These are phyloP conservation scores for Coemansia sp. DNA, from an alignment of 192 early-diverging fungal species.

Conservation along the genomic window DNA sequence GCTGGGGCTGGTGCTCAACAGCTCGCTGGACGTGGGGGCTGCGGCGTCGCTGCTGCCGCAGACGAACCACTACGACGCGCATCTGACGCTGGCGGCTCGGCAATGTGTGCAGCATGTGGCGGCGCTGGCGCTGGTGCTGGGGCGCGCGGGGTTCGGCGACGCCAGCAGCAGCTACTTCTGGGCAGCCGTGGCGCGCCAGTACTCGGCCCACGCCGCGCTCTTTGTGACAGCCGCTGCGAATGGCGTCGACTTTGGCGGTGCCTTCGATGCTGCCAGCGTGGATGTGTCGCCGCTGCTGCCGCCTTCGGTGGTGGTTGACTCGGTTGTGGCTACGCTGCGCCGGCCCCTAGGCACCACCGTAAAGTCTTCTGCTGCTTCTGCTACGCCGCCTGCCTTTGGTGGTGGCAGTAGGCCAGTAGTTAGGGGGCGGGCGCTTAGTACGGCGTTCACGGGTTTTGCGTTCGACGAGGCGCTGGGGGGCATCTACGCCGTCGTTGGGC, in stretches of 20 bases:
- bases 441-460: constrained; percentile 37
- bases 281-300: background rate
- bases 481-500: background rate
- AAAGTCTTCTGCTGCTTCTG: background rate
- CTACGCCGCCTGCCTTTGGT: no score
- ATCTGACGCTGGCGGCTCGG: constrained; percentile 34
- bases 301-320: background rate
- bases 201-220: constrained; percentile 17
- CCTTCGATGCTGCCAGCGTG: background rate
- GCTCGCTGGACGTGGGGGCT: constrained; percentile 17
- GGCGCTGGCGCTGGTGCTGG: constrained; percentile 18
- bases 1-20: constrained; percentile 27
- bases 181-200: constrained; percentile 24
- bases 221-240: constrained; percentile 10
- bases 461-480: constrained; percentile 24
- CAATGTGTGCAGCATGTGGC: constrained; percentile 36
- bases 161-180: constrained; percentile 31
- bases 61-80: constrained; percentile 20
- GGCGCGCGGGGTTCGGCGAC: constrained; percentile 26
- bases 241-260: constrained; percentile 26
- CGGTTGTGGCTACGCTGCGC: constrained; percentile 21
- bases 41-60: constrained; percentile 19
- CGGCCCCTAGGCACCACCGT: background rate
- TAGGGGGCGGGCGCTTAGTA: background rate
- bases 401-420: background rate